Percentiles rank a stretch among this genome's conserved stretches.
These are phyloP conservation scores for Alternaria angustiovoidea DNA, from an alignment of 2,329 filamentous ascomycete genomes.

Conservation along the genomic window DNA sequence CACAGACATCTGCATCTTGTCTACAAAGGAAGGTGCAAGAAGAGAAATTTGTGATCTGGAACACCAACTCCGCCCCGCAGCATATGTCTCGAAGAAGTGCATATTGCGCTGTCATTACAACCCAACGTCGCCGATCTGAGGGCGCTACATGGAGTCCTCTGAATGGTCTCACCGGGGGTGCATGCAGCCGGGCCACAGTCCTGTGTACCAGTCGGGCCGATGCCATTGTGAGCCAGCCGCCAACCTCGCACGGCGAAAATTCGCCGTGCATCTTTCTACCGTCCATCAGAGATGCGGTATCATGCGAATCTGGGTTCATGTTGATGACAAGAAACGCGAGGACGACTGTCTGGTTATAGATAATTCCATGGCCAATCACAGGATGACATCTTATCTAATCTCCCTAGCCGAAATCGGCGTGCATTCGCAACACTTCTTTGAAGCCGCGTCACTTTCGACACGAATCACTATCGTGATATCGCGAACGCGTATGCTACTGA, in stretches of 20 bases:
- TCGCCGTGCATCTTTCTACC: not conserved
- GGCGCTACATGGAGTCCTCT: conserved; percentile 24
- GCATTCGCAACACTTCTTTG: conserved; percentile 1
- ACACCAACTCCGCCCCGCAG: conserved; percentile 15
- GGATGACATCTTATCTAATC: conserved; percentile 5
- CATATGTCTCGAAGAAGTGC: conserved; percentile 8
- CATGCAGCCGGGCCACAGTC: conserved; percentile 10
- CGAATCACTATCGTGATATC: conserved; percentile 10
- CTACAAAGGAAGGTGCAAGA: conserved; percentile 16
- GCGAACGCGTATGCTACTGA: conserved; percentile 18
- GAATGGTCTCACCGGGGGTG: conserved; percentile 18
- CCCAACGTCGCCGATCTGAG: conserved; percentile 11
- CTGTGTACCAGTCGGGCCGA: conserved; percentile 13
- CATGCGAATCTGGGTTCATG: not conserved
- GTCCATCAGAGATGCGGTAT: not conserved
- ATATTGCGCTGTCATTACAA: conserved; percentile 7
- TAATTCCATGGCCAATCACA: not conserved
- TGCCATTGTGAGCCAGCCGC: not conserved
- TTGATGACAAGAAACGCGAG: not conserved
- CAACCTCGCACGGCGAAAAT: conserved; percentile 7
- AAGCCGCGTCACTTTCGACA: conserved; percentile 12
- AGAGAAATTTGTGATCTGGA: conserved; percentile 5
- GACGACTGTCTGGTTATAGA: not conserved
- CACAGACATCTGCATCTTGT: conserved; percentile 16
- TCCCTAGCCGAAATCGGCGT: conserved; percentile 1